A percentile compares a stretch with the other conserved stretches of the same genome.
phyloP scores from a whole-genome alignment of 345 rosid genomes.

The Limnanthes douglasii region DNA sequence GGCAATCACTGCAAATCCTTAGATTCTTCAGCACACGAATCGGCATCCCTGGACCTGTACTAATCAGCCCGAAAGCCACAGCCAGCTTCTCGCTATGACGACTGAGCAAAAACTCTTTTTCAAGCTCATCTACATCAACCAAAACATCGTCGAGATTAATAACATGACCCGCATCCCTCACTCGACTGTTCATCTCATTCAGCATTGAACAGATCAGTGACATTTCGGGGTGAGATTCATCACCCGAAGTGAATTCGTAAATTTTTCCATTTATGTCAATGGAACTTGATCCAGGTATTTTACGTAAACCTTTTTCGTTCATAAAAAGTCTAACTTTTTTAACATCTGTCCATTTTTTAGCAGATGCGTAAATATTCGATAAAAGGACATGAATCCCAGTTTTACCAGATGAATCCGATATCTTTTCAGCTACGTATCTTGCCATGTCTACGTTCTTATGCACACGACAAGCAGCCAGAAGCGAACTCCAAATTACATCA shows the following conservation, averaged over 20 bases:
- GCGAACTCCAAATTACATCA: conserved; percentile 54
- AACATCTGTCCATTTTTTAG: conserved; percentile 43
- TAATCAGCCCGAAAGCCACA: conserved; percentile 35
- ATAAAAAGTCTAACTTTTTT: conserved; percentile 38
- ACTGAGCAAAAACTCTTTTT: conserved; percentile 30
- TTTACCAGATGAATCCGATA: conserved; percentile 22
- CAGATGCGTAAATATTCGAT: conserved; percentile 44
- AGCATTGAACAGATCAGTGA: conserved; percentile 26
- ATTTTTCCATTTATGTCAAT: conserved; percentile 22
- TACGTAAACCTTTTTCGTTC: conserved; percentile 37
- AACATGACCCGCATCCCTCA: conserved; percentile 26
- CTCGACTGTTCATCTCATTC: conserved; percentile 22
- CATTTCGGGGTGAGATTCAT: conserved; percentile 42
- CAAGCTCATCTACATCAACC: conserved; percentile 42
- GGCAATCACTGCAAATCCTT: conserved; percentile 47
- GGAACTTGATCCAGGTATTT: conserved; percentile 42
- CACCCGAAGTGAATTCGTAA: conserved; percentile 43
- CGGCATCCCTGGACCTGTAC: conserved; percentile 22
- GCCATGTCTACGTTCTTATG: conserved; percentile 37
- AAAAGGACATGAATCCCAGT: conserved; percentile 36
- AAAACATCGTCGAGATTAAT: conserved; percentile 36
- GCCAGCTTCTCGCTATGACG: conserved; percentile 58
- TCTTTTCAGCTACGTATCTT: conserved; percentile 29
- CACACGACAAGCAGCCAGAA: conserved; percentile 43
- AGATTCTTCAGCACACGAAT: conserved; percentile 42